Base-by-base conservation (phyloP, 106 monocot species). In the Allium cepa region DNA sequence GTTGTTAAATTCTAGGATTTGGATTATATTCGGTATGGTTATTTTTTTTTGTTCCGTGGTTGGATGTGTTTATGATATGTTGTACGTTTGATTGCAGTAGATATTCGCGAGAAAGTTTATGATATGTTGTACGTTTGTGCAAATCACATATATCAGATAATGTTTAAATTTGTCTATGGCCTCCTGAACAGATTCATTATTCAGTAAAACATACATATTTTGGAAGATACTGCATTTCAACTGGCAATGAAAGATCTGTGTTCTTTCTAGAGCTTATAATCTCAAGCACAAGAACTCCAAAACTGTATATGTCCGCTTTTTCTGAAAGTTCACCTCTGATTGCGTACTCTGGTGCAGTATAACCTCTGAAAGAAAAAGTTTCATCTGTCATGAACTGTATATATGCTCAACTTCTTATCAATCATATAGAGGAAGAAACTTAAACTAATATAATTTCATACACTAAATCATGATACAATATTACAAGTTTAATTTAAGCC, bases 291-390 rank as follows among this genome's bases (percentile, higher is more conserved):
- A 85, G 84, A 64, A 85, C 84, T 48, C 84, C 84, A 69, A 85
- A 85, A 64, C 84, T 85, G 49, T 85, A 85, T 12, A 81, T 85
- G 64, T 85, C 84, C 16, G 84, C 84, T 50, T 85, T 85, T 51
- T 80, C 84, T 17, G 80, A 78, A 47, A 85, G 64, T 71, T 85
- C 84, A 11, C 84, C 84, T 81, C 71, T 80, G 26, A 85, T 71
- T 26, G 84, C 84, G 69, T 85, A 85, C 65, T 85, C 84, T 71
- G 84, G 84, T 60, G 84, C 84, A 48, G 80, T 81, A 57, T 85
- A 81, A 49, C 84, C 84, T 51, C 84, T 84, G 78, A 50, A 27
- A 49, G 3, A 51, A 53, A 49, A 36, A 36, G 36, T 36, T 36
- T 4, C 36, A 36, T 36, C 36, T 1, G 36, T 36, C 36, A 36